A percentile compares a stretch with the other conserved stretches of the same genome.
These are phyloP conservation scores for Neurospora cerealis DNA, from an alignment of 495 filamentous ascomycete genomes.

Conservation along the genomic window DNA sequence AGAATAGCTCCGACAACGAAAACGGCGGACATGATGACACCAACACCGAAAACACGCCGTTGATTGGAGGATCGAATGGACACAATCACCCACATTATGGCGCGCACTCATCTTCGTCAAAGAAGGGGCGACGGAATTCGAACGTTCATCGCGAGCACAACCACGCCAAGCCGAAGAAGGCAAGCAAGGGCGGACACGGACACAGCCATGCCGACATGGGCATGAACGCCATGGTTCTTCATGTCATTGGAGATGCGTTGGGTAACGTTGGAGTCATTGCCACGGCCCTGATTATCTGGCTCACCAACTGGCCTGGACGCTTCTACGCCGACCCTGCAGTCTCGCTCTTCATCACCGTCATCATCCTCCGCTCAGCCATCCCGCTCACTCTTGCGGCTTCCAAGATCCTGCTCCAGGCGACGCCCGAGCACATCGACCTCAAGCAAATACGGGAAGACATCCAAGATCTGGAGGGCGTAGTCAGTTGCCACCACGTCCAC, in stretches of 20 bases:
- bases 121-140: constrained; percentile 27
- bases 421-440: constrained; percentile 74
- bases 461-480: constrained; percentile 66
- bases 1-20: constrained; percentile 45
- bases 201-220: constrained; percentile 85
- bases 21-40: constrained; percentile 40
- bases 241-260: constrained; percentile 91
- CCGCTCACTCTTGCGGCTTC: constrained; percentile 87
- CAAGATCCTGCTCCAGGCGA: constrained; percentile 90
- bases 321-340: constrained; percentile 87
- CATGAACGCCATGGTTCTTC: constrained; percentile 95
- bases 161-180: constrained; percentile 66
- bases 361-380: constrained; percentile 85
- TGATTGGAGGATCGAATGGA: constrained; percentile 20
- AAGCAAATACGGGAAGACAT: constrained; percentile 92
- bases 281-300: constrained; percentile 89
- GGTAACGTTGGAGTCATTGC: constrained; percentile 94
- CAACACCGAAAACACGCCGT: constrained; percentile 35
- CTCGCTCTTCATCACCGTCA: constrained; percentile 90
- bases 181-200: constrained; percentile 49
- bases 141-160: constrained; percentile 57
- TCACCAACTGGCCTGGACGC: constrained; percentile 49
- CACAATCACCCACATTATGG: constrained; percentile 13
- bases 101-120: constrained; percentile 13
- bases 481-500: constrained; percentile 88